Percentiles rank a stretch among this genome's conserved stretches.
Evolutionary conservation across 2,329 filamentous ascomycete genomes (phyloP).

Genomic region (Microsporum canis): DNA sequence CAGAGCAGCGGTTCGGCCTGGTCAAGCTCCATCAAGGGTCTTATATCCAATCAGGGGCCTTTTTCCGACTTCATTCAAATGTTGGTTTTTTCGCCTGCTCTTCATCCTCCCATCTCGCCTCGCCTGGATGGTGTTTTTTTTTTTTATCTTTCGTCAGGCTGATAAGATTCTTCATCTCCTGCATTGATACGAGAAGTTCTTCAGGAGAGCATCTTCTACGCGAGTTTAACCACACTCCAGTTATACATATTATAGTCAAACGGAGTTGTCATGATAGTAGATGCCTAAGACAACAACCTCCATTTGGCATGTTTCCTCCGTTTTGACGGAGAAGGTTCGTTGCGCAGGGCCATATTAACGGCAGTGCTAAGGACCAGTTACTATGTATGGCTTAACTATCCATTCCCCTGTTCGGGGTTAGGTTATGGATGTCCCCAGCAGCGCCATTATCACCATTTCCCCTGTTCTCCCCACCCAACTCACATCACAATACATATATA

Average conservation of each 20-base stretch:
- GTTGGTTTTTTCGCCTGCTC: constrained; percentile 9
- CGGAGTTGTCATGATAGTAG: too few relatives aligned
- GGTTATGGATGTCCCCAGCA: not conserved
- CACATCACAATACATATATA: not conserved
- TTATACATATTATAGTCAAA: too few relatives aligned
- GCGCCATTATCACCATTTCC: not conserved
- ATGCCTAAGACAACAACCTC: not conserved
- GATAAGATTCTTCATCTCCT: constrained; percentile 1
- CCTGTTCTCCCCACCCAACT: not conserved
- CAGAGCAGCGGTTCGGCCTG: constrained; percentile 9
- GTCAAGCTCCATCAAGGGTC: constrained; percentile 10
- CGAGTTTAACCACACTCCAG: too few relatives aligned
- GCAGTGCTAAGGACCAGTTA: not conserved
- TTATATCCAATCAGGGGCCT: constrained; percentile 7
- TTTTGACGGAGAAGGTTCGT: not conserved
- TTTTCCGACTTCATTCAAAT: constrained; percentile 6
- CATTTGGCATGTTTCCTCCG: not conserved
- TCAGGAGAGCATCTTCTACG: not conserved
- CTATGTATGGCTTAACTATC: not conserved
- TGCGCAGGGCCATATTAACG: not conserved
- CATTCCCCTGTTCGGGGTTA: not conserved
- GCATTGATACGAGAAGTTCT: not conserved
- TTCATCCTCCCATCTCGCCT: not conserved
- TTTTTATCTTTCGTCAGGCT: not conserved
- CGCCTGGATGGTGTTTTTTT: not conserved